Evolutionary conservation across 768 basidiomycete species (phyloP).

Genomic region (Psilocybe cubensis): DNA sequence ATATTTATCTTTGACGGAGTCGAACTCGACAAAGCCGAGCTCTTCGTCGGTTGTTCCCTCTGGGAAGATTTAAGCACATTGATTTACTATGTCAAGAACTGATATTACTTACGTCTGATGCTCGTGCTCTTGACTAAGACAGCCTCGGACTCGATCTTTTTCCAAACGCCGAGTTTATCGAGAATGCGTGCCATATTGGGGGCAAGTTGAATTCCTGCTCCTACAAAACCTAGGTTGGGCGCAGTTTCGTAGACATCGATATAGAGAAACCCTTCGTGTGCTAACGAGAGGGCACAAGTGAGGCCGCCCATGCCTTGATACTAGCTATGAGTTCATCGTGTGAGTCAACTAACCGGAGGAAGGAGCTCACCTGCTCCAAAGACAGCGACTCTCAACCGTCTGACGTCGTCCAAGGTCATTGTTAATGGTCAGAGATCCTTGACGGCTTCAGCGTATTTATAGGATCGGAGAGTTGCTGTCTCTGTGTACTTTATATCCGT

Average conservation of each 20-base stretch:
- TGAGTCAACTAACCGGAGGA: background rate
- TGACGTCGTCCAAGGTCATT: slow-evolving; percentile 3
- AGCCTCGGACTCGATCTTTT: background rate
- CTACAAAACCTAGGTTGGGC: slow-evolving; percentile 4
- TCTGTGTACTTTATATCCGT: background rate
- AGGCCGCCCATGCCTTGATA: slow-evolving; percentile 6
- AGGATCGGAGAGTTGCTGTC: background rate
- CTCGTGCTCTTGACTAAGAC: background rate
- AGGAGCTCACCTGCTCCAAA: slow-evolving; percentile 1
- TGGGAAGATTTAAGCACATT: background rate
- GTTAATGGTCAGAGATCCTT: background rate
- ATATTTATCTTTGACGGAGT: background rate
- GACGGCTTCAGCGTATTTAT: background rate
- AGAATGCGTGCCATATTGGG: slow-evolving; percentile 8
- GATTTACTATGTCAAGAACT: background rate
- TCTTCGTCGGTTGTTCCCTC: slow-evolving; percentile 6
- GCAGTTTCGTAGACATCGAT: slow-evolving; percentile 4
- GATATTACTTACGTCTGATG: slow-evolving; percentile 1
- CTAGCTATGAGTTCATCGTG: background rate
- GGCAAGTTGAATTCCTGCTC: slow-evolving; percentile 9
- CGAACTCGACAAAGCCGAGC: background rate
- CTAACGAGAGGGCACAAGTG: slow-evolving; percentile 1
- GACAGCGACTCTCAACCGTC: background rate
- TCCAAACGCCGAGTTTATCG: slow-evolving; percentile 7
- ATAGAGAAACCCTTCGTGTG: background rate